A percentile compares a stretch with the other conserved stretches of the same genome.
Evolutionary conservation across 208 protist genomes (phyloP).

Genomic region (Novymonas esmeraldas): DNA sequence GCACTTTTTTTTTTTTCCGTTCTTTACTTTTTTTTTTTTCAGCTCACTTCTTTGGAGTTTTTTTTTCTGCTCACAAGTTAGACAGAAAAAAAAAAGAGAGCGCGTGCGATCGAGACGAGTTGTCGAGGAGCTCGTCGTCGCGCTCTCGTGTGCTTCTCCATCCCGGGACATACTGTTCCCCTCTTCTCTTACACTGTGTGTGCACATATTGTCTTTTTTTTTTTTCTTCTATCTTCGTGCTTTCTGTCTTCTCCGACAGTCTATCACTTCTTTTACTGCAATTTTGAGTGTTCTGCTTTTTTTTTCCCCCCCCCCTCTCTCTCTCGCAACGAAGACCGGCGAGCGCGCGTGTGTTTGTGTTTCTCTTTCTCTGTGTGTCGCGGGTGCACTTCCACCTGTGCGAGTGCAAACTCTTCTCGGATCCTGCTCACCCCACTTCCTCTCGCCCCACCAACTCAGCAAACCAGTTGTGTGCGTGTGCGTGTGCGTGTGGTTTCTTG

Average conservation of each 20-base stretch:
- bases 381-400: too few species aligned
- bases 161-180: background rate
- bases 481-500: too few species aligned
- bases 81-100: too few species aligned
- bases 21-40: background rate
- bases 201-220: background rate
- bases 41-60: too few species aligned
- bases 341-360: background rate
- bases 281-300: background rate
- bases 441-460: too few species aligned
- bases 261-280: background rate
- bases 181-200: background rate
- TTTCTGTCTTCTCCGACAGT: background rate
- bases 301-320: background rate
- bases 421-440: background rate
- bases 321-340: background rate
- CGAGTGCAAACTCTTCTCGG: too few species aligned
- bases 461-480: too few species aligned
- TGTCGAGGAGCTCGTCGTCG: too few species aligned
- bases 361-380: too few species aligned
- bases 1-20: background rate
- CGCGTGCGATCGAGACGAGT: too few species aligned
- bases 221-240: background rate
- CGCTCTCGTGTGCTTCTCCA: too few species aligned
- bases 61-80: too few species aligned